phyloP scores from a whole-genome alignment of 2,329 filamentous ascomycete species.

The Trichoderma cornu-damae region DNA sequence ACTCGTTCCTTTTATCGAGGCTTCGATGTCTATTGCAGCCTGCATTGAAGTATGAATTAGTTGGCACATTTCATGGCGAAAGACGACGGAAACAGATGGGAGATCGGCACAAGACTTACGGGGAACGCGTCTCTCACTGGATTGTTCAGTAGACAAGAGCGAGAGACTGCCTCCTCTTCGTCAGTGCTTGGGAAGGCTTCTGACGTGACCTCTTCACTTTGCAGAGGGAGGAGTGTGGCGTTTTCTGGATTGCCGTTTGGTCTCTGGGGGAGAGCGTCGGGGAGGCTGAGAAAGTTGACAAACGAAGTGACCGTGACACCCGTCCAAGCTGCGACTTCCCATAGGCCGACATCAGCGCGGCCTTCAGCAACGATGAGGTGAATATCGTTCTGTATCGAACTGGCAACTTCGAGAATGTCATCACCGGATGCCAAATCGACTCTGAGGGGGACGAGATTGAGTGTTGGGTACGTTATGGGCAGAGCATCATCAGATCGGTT shows the following conservation, averaged over 20 bases:
- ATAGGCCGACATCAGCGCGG: conserved; percentile 57
- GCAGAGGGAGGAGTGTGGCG: neutral
- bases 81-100: no score
- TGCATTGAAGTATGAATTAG: conserved; percentile 21
- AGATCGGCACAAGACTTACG: conserved; percentile 26
- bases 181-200: neutral
- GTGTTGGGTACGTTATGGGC: conserved; percentile 57
- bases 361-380: conserved; percentile 48
- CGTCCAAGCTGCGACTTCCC: conserved; percentile 71
- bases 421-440: conserved; percentile 36
- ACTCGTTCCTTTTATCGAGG: conserved; percentile 28
- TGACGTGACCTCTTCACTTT: neutral
- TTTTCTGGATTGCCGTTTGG: neutral
- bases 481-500: conserved; percentile 59
- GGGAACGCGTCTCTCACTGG: conserved; percentile 26
- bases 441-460: conserved; percentile 71
- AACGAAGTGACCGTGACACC: conserved; percentile 64
- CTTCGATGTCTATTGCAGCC: conserved; percentile 40
- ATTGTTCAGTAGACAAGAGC: conserved; percentile 24
- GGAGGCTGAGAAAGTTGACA: conserved; percentile 72
- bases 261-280: conserved; percentile 22
- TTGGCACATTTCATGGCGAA: neutral
- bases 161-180: neutral
- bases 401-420: conserved; percentile 48
- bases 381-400: conserved; percentile 62